Conservation (phyloP, 805 yeast species). For the Wickerhamiella dianesei region DNA sequence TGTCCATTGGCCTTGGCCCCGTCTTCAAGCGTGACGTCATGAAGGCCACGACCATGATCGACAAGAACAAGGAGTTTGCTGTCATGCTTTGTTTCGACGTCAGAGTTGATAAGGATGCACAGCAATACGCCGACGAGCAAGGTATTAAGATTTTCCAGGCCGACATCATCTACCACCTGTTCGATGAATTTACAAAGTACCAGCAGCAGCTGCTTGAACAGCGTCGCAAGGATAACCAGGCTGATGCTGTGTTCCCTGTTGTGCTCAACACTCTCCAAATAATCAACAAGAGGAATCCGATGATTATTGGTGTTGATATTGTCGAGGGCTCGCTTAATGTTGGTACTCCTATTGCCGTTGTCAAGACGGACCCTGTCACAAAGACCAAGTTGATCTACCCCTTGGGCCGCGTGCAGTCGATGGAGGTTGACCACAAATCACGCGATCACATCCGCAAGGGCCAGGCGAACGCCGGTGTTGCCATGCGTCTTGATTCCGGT, state of each 20-base stretch:
- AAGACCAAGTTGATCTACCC: conserved; percentile 53
- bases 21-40: conserved; percentile 96
- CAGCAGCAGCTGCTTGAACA: conserved; percentile 78
- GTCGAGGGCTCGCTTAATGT: conserved; percentile 75
- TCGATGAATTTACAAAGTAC: conserved; percentile 86
- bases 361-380: conserved; percentile 75
- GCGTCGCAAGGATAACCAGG: conserved; percentile 78
- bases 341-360: conserved; percentile 95
- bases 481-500: conserved; percentile 81
- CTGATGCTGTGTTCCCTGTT: conserved; percentile 87
- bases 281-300: conserved; percentile 96
- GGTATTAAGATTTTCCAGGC: conserved; percentile 88
- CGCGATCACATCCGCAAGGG: conserved; percentile 75
- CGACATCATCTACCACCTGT: conserved; percentile 90
- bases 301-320: conserved; percentile 98
- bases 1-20: conserved; percentile 97
- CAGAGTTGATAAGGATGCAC: conserved; percentile 93
- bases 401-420: conserved; percentile 79
- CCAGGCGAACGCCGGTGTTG: conserved; percentile 95
- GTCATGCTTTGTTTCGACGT: conserved; percentile 99
- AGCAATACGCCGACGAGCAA: conserved; percentile 91
- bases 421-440: conserved; percentile 91
- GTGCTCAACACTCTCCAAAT: conserved; percentile 89
- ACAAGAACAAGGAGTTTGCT: conserved; percentile 87
- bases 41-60: conserved; percentile 95